A percentile compares a stretch with the other conserved stretches of the same genome.
phyloP scores from a whole-genome alignment of 176 grass and related monocot species.

The Musa schizocarpa region DNA sequence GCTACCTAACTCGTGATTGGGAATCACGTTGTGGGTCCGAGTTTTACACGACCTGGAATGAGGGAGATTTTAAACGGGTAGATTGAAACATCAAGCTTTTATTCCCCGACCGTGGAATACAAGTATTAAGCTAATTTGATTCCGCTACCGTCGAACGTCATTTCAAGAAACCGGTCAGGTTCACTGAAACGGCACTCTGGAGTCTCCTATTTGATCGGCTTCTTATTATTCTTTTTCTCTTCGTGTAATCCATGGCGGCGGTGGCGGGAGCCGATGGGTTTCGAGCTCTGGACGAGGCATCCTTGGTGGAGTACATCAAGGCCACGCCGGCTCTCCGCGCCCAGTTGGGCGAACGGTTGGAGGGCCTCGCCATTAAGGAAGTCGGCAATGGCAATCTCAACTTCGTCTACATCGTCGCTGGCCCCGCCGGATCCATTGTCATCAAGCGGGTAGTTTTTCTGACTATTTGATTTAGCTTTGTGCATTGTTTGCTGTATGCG shows the following conservation, averaged over 20 bases:
- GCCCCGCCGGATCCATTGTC: slow-evolving; percentile 59
- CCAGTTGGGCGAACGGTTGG: slow-evolving; percentile 39
- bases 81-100: too few species aligned
- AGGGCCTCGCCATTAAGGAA: slow-evolving; percentile 51
- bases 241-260: background rate
- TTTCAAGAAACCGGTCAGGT: too few species aligned
- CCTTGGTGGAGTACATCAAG: slow-evolving; percentile 78
- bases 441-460: slow-evolving; percentile 52
- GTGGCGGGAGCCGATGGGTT: slow-evolving; percentile 32
- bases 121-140: too few species aligned
- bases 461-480: background rate
- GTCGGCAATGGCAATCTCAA: slow-evolving; percentile 98
- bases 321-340: slow-evolving; percentile 44
- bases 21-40: too few species aligned
- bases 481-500: too few species aligned
- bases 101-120: too few species aligned
- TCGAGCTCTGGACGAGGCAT: slow-evolving; percentile 50
- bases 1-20: too few species aligned
- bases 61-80: too few species aligned
- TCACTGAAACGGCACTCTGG: too few species aligned
- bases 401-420: slow-evolving; percentile 87
- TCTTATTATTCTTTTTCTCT: background rate
- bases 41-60: too few species aligned
- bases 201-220: too few species aligned
- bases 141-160: too few species aligned